These are phyloP conservation scores for Hymenoscyphus scutula DNA, from an alignment of 2,329 filamentous ascomycete species.

Conservation along the genomic window DNA sequence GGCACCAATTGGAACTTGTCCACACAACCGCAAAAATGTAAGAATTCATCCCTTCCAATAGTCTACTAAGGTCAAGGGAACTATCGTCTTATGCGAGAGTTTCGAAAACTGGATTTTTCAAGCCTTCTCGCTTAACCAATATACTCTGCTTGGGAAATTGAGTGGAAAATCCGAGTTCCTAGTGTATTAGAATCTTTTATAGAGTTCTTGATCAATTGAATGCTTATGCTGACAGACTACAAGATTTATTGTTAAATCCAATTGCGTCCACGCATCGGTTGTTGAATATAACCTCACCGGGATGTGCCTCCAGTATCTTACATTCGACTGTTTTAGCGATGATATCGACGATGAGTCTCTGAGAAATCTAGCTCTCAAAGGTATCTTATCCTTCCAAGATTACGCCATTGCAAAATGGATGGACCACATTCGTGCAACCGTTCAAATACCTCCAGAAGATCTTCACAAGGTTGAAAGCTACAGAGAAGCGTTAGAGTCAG, in stretches of 20 bases:
- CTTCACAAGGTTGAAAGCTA: not conserved
- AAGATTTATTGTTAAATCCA: not conserved
- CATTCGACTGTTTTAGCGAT: constrained; percentile 29
- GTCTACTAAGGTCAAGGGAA: too few species aligned
- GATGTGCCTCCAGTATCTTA: constrained; percentile 34
- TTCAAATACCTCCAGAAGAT: constrained; percentile 17
- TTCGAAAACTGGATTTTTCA: too few species aligned
- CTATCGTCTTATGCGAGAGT: too few species aligned
- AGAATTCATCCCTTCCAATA: too few species aligned
- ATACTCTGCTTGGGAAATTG: too few species aligned
- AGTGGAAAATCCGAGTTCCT: too few species aligned
- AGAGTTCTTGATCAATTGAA: too few species aligned
- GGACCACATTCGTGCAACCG: constrained; percentile 26
- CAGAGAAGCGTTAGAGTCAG: not conserved
- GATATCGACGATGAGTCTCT: constrained; percentile 12
- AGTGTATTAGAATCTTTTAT: too few species aligned
- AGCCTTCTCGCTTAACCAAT: too few species aligned
- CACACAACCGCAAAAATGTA: constrained; percentile 40
- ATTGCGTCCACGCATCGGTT: not conserved
- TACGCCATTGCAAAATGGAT: constrained; percentile 35
- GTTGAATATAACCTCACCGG: constrained; percentile 29
- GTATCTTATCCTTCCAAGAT: constrained; percentile 33
- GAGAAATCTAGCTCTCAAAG: constrained; percentile 10
- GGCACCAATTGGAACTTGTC: constrained; percentile 38
- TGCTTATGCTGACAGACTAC: not conserved